phyloP scores from a whole-genome alignment of 441 rosid genomes.

The Eutrema salsugineum region DNA sequence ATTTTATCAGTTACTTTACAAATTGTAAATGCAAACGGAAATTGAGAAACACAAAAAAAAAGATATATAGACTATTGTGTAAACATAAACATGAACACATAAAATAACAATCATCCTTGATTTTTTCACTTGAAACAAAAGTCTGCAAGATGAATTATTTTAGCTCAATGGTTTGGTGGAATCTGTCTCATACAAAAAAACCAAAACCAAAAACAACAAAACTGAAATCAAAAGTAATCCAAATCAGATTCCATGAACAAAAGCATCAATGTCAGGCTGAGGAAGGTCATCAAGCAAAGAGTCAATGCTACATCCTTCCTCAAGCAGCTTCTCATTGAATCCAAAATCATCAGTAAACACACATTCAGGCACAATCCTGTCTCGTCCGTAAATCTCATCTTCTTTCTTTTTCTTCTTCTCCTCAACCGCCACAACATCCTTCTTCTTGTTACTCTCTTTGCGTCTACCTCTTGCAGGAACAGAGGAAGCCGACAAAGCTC shows the following conservation, averaged over 20 bases:
- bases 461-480: slow-evolving; percentile 23
- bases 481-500: slow-evolving; percentile 2
- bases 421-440: neutral
- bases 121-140: neutral
- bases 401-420: slow-evolving; percentile 7
- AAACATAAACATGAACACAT: neutral
- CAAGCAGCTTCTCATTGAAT: slow-evolving; percentile 64
- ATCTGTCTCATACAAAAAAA: neutral
- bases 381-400: slow-evolving; percentile 11
- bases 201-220: neutral
- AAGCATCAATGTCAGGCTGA: slow-evolving; percentile 30
- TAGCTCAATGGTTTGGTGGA: slow-evolving; percentile 3
- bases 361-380: slow-evolving; percentile 18
- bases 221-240: neutral
- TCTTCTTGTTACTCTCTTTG: slow-evolving; percentile 26
- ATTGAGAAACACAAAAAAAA: neutral
- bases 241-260: slow-evolving; percentile 28
- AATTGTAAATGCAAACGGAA: neutral
- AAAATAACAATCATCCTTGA: neutral
- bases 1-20: neutral
- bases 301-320: slow-evolving; percentile 64
- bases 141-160: neutral
- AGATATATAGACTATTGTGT: neutral
- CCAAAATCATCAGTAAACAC: slow-evolving; percentile 41
- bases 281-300: slow-evolving; percentile 62